Base-by-base conservation (phyloP, 2,329 filamentous ascomycete genomes). In the Chrysoporthe cubensis region DNA sequence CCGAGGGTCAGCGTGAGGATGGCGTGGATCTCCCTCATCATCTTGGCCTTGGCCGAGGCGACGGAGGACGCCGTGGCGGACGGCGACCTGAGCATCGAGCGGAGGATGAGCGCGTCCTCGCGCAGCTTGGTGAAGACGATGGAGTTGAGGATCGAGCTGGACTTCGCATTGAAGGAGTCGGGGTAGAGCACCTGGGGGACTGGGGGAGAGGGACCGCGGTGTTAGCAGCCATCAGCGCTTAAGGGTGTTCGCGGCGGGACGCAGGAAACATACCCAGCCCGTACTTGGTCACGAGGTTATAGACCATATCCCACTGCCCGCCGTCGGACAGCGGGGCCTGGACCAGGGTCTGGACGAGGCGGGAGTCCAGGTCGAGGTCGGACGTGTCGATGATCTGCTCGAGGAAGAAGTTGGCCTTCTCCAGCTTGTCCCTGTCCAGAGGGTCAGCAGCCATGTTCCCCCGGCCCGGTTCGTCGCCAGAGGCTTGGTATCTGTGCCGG, bases 281-380 rank as follows among this genome's bases (percentile, higher is more conserved):
- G 75, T 97, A 97, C 80, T 97, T 97, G 57, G 87, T 80, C 5
- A 97, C 92, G 11, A 97, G 82, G 74, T 96, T 97, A 71, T 88
- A 91, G 2, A 94, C 90, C 93, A 97, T 96, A 78, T 96, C 93
- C 92, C 92, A 96, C 78, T 96, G 93, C 0, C 94, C 93, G 40
- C 94, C 93, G 75, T 97, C 94, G 8, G 86, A 87, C 4, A 96
- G 88, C 0, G 93, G 90, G 32, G 87, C 84, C 0, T 81, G 80
- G 40, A 95, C 81, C 3, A 97, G 80, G 4, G 85, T 85, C 76
- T 94, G 90, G 3, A 97, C 84, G 4, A 96, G 80, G 11, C 94
- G 82, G 32, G 89, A 85, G 71, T 94, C 91, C 1, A 96, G 83
- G 44, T 90, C 88, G 73, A 93, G 85, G 63, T 83, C 81, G 0